Evolutionary conservation across 371 early-diverging fungal species (phyloP), one percentile per base, ranked within the genome.

Genomic region (Circinella umbellata): DNA sequence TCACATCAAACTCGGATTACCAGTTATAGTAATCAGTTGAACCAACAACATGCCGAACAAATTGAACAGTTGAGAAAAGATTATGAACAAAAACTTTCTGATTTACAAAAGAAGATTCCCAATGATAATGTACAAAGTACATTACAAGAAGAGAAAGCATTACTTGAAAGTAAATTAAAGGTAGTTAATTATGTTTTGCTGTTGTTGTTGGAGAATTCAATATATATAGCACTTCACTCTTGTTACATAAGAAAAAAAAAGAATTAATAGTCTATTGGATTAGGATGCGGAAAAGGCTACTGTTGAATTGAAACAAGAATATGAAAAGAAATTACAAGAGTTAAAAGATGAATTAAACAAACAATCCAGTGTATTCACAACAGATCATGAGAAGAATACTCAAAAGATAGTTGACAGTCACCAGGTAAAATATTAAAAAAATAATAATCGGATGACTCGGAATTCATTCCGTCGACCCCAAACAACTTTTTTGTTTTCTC

Each of bases 1-100:
- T 61, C 61, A 37, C 75, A 74, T 55, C 70, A 74, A 48, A 59
- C 54, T n/a, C 71, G 75, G 15, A 38, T 71, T 34, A 71, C 75
- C 11, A 55, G 39, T 14, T 37, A 71, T n/a, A 64, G 69, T 4
- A 68, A 66, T 54, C 71, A 74, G 59, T 69, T 74, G 17, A 68
- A 69, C 14, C 63, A 68, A 48, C 60, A 71, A n/a, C 71, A 71
- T 46, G 67, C 66, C 13, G 68, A 66, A 13, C 69, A 73, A 46
- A 57, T 64, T 15, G 69, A 69, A 10, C 46, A 42, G 27, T 38
- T 73, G 59, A 55, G 61, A 18, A 18, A 55, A 48, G 73, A 63
- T 7, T 73, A 73, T 48, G 69, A 73, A 48, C 37, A 47, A 8
- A 51, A 71, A 27, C 27, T 74, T 8, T 53, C 48, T 46, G 63